Base-by-base conservation (phyloP, 805 yeast species). In the Brettanomyces naardenensis region DNA sequence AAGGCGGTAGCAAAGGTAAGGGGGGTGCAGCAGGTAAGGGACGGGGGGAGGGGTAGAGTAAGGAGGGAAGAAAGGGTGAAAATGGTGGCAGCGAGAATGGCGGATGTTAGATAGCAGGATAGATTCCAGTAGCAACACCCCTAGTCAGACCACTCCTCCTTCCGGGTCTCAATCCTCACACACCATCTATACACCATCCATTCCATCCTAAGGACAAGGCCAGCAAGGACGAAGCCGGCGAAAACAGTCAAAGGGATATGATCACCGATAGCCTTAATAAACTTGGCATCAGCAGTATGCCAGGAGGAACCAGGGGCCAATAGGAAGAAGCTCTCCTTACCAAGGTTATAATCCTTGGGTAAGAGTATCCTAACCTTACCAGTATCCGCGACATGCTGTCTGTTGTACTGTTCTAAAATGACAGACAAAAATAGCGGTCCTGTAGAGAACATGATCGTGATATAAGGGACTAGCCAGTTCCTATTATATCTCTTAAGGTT, bases 391-490 rank as follows among this genome's bases (percentile, higher is more conserved):
- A 78, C 73, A 2, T 80, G 80, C 82, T 85, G 79, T 47, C 95
- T 70, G 59, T 82, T 83, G 60, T 83, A 88, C 51, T 79, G 85
- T 61, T 85, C 84, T 87, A 95, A 83, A 48, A 89, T 71, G 27
- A 85, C 88, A 17, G 92, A 80, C 31, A 89, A 66, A 53, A 85
- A 88, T 39, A 89, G 62, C 0, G 97, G 96, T 10, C 97, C 97
- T 0, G 97, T 89, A 10, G 94, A 79, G 53, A 76, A 82, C 95
- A 89, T 86, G 57, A 89, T 87, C 25, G 96, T 87, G 44, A 88
- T 65, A 62, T 89, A 89, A 11, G 96, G 95, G 14, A 86, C 77
- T 27, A 82, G 61, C 83, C 94, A 87, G 59, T 84, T 81, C 47
- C 72, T 68, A 52, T 86, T 77, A 53, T 75, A 80, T 36, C 61